Evolutionary conservation across 108 stramenopile genomes (phyloP).

Genomic region (Stephanodiscus minutulus): DNA sequence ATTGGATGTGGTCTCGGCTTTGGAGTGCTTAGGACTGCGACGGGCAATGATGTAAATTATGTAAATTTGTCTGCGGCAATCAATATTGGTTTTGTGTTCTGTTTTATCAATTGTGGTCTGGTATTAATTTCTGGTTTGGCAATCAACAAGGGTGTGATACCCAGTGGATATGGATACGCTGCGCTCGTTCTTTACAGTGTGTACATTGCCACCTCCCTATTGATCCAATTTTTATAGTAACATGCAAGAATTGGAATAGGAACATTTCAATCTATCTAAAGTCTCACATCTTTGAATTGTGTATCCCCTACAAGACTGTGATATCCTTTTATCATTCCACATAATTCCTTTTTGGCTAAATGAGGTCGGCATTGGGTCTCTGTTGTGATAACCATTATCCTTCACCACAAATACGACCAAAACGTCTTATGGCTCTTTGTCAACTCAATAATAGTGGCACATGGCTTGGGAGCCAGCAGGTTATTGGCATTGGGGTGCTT

Average conservation of each 20-base stretch:
- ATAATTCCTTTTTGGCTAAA: too few relatives aligned
- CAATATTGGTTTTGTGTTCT: constrained; percentile 47
- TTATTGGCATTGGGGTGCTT: too few relatives aligned
- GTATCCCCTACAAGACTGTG: too few relatives aligned
- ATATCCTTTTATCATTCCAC: too few relatives aligned
- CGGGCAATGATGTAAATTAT: constrained; percentile 24
- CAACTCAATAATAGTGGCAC: too few relatives aligned
- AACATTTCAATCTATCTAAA: neutral
- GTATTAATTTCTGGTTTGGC: constrained; percentile 40
- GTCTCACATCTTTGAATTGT: too few relatives aligned
- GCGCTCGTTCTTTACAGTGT: constrained; percentile 47
- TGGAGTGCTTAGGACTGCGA: constrained; percentile 32
- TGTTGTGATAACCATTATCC: too few relatives aligned
- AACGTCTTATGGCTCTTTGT: too few relatives aligned
- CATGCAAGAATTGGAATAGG: neutral
- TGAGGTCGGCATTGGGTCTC: too few relatives aligned
- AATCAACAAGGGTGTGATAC: constrained; percentile 54
- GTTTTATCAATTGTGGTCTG: constrained; percentile 41
- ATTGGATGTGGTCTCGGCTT: constrained; percentile 42
- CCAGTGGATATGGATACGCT: constrained; percentile 70
- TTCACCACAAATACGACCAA: too few relatives aligned
- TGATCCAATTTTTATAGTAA: constrained; percentile 36
- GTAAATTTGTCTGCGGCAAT: constrained; percentile 42
- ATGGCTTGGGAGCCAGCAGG: too few relatives aligned
- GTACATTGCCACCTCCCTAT: constrained; percentile 46